phyloP scores from a whole-genome alignment of 2,329 filamentous ascomycete genomes.

The Orbilia oligospora region DNA sequence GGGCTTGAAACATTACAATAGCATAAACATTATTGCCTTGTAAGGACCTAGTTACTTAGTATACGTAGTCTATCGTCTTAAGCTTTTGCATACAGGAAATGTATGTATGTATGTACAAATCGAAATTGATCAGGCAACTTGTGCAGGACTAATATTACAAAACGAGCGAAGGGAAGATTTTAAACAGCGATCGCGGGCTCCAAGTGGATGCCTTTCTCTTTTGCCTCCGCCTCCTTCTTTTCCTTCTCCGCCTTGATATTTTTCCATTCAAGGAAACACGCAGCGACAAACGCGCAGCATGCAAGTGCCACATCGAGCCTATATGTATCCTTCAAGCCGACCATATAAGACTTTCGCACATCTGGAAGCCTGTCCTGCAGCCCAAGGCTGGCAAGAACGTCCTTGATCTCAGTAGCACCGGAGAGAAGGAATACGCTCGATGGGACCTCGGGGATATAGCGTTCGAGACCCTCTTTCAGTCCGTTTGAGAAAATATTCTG shows the following conservation, averaged over 20 bases:
- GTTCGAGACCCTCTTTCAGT: slow-evolving; percentile 66
- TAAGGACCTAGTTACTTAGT: too few species aligned
- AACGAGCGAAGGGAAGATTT: not conserved
- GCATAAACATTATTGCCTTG: slow-evolving; percentile 2
- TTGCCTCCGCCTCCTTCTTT: slow-evolving; percentile 52
- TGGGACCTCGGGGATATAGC: slow-evolving; percentile 69
- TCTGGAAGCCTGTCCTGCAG: slow-evolving; percentile 67
- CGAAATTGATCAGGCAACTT: slow-evolving; percentile 3
- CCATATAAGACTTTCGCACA: slow-evolving; percentile 71
- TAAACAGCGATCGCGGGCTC: slow-evolving; percentile 54
- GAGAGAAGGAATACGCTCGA: slow-evolving; percentile 71
- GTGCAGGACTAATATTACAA: slow-evolving; percentile 5
- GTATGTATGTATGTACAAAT: slow-evolving; percentile 4
- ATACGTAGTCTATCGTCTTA: slow-evolving; percentile 8
- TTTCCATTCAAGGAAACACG: slow-evolving; percentile 71
- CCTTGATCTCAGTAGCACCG: slow-evolving; percentile 71
- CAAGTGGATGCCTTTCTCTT: slow-evolving; percentile 60
- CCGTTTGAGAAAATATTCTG: slow-evolving; percentile 72
- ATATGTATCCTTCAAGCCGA: slow-evolving; percentile 71
- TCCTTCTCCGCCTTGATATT: slow-evolving; percentile 65
- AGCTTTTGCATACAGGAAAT: not conserved
- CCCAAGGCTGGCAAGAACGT: slow-evolving; percentile 64
- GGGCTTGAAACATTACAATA: not conserved
- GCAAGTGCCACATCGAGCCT: slow-evolving; percentile 72
- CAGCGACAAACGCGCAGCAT: slow-evolving; percentile 69